A percentile compares a stretch with the other conserved stretches of the same genome.
Evolutionary conservation across 2,329 filamentous ascomycete genomes (phyloP).

Genomic region (Exophiala oligosperma): DNA sequence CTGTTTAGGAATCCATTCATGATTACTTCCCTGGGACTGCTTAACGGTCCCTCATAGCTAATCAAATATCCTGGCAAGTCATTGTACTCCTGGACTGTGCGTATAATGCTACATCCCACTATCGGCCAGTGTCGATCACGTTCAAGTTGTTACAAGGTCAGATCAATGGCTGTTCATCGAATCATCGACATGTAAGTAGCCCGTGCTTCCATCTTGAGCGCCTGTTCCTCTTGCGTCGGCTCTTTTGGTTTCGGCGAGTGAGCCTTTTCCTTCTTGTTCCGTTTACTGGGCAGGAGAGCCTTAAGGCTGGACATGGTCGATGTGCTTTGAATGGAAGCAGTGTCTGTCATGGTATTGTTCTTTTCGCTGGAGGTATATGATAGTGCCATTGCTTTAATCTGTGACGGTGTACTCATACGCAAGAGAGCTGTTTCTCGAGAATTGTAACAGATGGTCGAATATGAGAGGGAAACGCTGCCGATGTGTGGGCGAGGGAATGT

Average conservation of each 20-base stretch:
- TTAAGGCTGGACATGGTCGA: conserved; percentile 29
- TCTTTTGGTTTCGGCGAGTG: background rate
- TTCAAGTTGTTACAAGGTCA: background rate
- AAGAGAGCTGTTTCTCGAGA: too few species aligned
- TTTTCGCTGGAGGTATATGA: conserved; percentile 11
- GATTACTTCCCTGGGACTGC: too few species aligned
- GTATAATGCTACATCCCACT: too few species aligned
- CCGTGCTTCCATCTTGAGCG: conserved; percentile 16
- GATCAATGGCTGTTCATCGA: conserved; percentile 1
- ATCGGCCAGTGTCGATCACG: too few species aligned
- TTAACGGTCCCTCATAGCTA: too few species aligned
- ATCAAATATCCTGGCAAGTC: too few species aligned
- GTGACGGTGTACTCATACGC: background rate
- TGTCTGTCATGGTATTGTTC: conserved; percentile 13
- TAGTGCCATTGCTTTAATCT: conserved; percentile 6
- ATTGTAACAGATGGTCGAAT: too few species aligned
- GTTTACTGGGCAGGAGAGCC: conserved; percentile 17
- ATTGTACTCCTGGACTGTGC: too few species aligned
- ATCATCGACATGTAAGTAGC: conserved; percentile 23
- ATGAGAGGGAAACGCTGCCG: too few species aligned
- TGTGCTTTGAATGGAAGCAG: conserved; percentile 26
- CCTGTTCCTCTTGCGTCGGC: conserved; percentile 17
- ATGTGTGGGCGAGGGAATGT: too few species aligned
- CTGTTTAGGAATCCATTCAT: too few species aligned
- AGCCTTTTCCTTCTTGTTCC: conserved; percentile 12